Evolutionary conservation across 176 grass and related monocot genomes (phyloP), one percentile per base, ranked within the genome.

Genomic region (Cenchrus fungigraminus): DNA sequence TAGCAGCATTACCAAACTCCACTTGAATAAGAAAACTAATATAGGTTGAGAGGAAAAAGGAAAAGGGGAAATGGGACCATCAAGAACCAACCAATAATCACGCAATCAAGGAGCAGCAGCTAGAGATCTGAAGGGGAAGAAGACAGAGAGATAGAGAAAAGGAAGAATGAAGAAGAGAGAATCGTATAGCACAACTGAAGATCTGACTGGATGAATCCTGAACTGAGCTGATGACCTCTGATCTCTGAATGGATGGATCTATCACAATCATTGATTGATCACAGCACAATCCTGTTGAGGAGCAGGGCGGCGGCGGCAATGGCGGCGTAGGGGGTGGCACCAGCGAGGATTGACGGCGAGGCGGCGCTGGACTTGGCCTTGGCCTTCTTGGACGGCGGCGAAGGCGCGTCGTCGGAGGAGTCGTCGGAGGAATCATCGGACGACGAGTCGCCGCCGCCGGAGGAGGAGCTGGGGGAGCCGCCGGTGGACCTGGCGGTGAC

Each of bases 401-500:
- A 22, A 0, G 74, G 34, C 8, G 58, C 4, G 32, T 34, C 71
- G 47, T 63, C 54, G 11, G 77, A 65, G 8, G 12, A 37, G 53
- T 76, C 40, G 11, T 44, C 34, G 2, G 74, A 75, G 11, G 31
- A 54, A 12, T 28, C 51, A 2, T 1, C 0, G 5, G 60, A 65
- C 4, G 55, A 61, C 0, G 5, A 13, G 22, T 31, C 31, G 46
- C 9, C 25, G 4, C 22, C 22, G 9, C 14, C 15, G 61, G 78
- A 79, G 25, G 28, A 20, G 0, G 65, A 54, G 16, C 74, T 6
- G 5, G 69, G 70, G 0, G 69, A 82, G 13, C 4, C 29, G 14
- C 79, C 79, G 6, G 66, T 47, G 1, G 79, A 17, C 84, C 96
- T 88, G 29, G 88, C 97, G 20, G 68, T 90, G 80, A 99, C 47